Evolutionary conservation across 1,284 basidiomycete genomes (phyloP), one percentile per base, ranked within the genome.

Genomic region (Fistulinella cinereoalba): DNA sequence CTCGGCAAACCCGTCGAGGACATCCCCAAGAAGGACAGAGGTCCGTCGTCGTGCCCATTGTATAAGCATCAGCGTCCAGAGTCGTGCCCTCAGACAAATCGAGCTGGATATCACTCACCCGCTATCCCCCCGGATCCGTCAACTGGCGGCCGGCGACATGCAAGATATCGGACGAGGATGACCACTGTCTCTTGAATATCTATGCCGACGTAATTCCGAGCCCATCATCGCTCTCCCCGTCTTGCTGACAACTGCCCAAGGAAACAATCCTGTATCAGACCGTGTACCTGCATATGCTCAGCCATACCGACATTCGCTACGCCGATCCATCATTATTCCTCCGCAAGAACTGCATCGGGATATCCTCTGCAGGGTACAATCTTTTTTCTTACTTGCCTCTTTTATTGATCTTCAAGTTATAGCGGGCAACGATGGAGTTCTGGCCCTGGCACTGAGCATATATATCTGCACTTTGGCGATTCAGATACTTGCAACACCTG

Each of bases 111-210:
- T 75, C 75, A 16, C 70, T 85, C n/a, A 67, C 76, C 29, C 77
- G 75, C 50, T 73, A 71, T 24, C 56, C 77, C 19, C 64, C 73
- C 25, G 71, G 69, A 28, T 65, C 72, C 15, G 82, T 80, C 13
- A 79, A 81, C 42, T 90, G 88, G 88, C 72, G 82, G 57, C 65
- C 75, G 36, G 87, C 83, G 19, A 81, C 76, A 13, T 89, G 87
- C 65, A 85, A 74, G 57, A 67, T 90, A 42, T 66, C 73, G 32
- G 83, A 87, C 55, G 83, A 88, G 60, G 80, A 77, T 23, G 76
- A 80, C 42, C 72, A 76, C 23, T 86, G 81, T 61, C 68, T 80
- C 48, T 66, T 88, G 39, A 84, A 83, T 56, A 77, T 89, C 44
- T 88, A 88, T 60, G 70, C 87, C 46, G 84, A 89, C 53, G 85